phyloP scores from a whole-genome alignment of 768 basidiomycete species.

The Candolleomyces eurysporus region DNA sequence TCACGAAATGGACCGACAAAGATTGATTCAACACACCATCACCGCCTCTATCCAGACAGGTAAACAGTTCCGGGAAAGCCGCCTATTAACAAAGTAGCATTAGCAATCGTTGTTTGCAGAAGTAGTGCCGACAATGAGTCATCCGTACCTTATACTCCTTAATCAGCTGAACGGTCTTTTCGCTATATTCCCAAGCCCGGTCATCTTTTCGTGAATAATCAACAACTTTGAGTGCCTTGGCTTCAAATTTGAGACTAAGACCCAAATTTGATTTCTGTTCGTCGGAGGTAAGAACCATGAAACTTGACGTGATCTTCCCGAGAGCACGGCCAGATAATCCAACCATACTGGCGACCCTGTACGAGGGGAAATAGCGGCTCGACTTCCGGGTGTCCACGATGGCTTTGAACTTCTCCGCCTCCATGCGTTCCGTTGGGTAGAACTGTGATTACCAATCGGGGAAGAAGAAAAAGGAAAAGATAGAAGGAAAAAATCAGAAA shows the following conservation, averaged over 20 bases:
- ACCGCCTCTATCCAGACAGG: conserved; percentile 63
- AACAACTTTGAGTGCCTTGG: conserved; percentile 88
- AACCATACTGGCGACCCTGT: conserved; percentile 70
- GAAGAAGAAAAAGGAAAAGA: too few species aligned
- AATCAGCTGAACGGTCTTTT: conserved; percentile 79
- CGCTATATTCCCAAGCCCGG: conserved; percentile 89
- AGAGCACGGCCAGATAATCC: conserved; percentile 76
- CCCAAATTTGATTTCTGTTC: conserved; percentile 86
- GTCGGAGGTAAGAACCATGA: conserved; percentile 81
- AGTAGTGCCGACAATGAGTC: not conserved
- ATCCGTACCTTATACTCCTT: conserved; percentile 72
- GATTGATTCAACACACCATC: conserved; percentile 51
- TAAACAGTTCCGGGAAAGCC: conserved; percentile 84
- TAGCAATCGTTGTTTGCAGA: not conserved
- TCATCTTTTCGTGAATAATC: conserved; percentile 87
- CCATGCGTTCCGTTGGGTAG: conserved; percentile 79
- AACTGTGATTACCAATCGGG: conserved; percentile 47
- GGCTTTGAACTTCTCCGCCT: conserved; percentile 74
- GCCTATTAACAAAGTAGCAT: conserved; percentile 34
- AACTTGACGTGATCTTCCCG: conserved; percentile 89
- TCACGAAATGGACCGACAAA: not conserved
- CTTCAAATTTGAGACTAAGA: conserved; percentile 94
- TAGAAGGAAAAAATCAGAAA: too few species aligned
- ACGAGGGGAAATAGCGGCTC: conserved; percentile 73
- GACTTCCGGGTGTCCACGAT: conserved; percentile 55